phyloP scores from a whole-genome alignment of 106 monocot species.

The Phalaenopsis equestris region DNA sequence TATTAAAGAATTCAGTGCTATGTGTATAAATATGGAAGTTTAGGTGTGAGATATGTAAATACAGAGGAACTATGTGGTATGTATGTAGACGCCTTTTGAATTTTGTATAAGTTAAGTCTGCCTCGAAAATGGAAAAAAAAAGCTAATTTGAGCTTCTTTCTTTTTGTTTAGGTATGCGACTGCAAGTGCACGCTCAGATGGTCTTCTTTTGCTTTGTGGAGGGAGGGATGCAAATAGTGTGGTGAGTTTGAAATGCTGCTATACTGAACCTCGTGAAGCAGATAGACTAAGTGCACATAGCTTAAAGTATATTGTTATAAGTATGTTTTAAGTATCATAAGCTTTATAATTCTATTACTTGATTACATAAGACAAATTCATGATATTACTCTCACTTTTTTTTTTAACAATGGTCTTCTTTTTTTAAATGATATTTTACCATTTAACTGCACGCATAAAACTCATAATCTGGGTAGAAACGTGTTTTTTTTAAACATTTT shows the following conservation, averaged over 20 bases:
- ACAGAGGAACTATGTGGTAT: too few species aligned
- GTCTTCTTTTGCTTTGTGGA: slow-evolving; percentile 95
- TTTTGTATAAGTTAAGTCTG: background rate
- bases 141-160: background rate
- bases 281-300: background rate
- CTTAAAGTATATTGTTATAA: background rate
- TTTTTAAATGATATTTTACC: background rate
- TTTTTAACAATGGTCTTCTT: background rate
- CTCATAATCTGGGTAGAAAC: background rate
- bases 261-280: background rate
- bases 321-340: background rate
- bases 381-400: background rate
- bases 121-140: background rate
- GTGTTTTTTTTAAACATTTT: background rate
- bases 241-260: slow-evolving; percentile 36
- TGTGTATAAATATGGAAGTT: too few species aligned
- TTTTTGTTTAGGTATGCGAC: slow-evolving; percentile 88
- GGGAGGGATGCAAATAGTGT: slow-evolving; percentile 99
- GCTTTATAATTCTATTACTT: background rate
- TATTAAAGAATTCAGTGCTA: background rate
- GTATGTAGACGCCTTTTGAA: too few species aligned
- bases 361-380: background rate
- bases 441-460: background rate
- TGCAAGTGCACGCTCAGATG: slow-evolving; percentile 98
- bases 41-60: too few species aligned